Conservation (phyloP, 176 grass and related monocot genomes). For the Oryza officinalis region DNA sequence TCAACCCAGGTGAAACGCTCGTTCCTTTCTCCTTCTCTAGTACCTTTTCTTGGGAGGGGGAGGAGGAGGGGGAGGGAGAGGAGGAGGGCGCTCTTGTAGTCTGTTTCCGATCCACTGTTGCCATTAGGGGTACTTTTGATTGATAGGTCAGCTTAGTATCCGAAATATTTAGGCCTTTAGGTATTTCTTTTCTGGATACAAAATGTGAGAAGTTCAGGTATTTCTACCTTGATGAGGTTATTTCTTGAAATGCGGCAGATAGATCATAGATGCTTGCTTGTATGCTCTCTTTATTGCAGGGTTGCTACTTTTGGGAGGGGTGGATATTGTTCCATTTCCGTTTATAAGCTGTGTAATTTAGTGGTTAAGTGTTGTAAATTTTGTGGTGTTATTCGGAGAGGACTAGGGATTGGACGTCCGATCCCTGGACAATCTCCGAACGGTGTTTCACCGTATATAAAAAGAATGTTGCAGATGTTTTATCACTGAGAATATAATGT, state of each 20-base stretch:
- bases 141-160: neutral
- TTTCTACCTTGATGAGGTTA: neutral
- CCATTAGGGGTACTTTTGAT: neutral
- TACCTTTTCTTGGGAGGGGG: neutral
- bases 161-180: neutral
- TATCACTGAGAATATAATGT: too few species aligned
- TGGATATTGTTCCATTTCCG: neutral
- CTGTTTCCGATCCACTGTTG: neutral
- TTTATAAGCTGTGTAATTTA: neutral
- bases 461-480: too few species aligned
- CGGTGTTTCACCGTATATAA: too few species aligned
- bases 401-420: too few species aligned
- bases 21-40: neutral
- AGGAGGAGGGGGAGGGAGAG: neutral
- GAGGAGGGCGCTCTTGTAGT: neutral
- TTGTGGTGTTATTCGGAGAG: neutral
- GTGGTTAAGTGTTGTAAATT: neutral
- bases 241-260: conserved; percentile 1
- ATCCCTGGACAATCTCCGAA: too few species aligned
- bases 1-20: neutral
- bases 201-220: neutral
- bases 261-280: neutral
- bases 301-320: neutral
- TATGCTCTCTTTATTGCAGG: neutral
- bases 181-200: neutral